Base-by-base conservation (phyloP, 2,329 filamentous ascomycete genomes). In the Dothistroma pini region DNA sequence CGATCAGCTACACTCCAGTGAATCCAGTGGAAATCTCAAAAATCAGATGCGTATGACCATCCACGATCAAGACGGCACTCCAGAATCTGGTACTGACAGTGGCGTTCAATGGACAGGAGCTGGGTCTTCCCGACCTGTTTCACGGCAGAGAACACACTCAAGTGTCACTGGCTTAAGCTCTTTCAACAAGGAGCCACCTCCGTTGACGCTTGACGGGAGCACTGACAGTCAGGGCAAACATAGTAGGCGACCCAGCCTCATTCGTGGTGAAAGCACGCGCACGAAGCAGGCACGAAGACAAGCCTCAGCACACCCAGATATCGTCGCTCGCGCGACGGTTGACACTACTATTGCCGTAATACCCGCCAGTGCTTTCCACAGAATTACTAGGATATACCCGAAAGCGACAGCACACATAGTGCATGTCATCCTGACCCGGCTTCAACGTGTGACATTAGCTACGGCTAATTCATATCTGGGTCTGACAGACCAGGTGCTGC, bases 311-410 rank as follows among this genome's bases (percentile, higher is more conserved):
- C 95, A 99, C 76, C 95, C 95, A 11, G 95, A 99, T 71, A 95
- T 99, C 64, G 91, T 99, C 66, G 95, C 93, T n/a, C 85, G 95
- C 66, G 95, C 95, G 6, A 96, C 92, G 16, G 89, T 96, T 25
- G 96, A 99, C 73, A 99, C 95, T 0, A 99, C 96, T 0, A 97
- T 99, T 75, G 95, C 95, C 6, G 96, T 99, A 65, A 99, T 99
- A 60, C 96, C 96, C 1, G 95, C 95, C 0, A 96, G 92, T 72
- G 96, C 95, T 3, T 99, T 99, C 70, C 87, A 92, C 57, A 87
- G 96, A 9, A 80, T 99, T 56, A 99, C 96, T 55, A 87, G 91
- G 71, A 88, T 97, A 25, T 99, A 97, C 69, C 95, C 95, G 10
- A 96, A 96, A 78, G 93, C 96, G 10, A 97, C 95, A 1, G 89